A percentile compares a stretch with the other conserved stretches of the same genome.
These are phyloP conservation scores for Termitomyces heimii DNA, from an alignment of 768 basidiomycete genomes.

Conservation along the genomic window DNA sequence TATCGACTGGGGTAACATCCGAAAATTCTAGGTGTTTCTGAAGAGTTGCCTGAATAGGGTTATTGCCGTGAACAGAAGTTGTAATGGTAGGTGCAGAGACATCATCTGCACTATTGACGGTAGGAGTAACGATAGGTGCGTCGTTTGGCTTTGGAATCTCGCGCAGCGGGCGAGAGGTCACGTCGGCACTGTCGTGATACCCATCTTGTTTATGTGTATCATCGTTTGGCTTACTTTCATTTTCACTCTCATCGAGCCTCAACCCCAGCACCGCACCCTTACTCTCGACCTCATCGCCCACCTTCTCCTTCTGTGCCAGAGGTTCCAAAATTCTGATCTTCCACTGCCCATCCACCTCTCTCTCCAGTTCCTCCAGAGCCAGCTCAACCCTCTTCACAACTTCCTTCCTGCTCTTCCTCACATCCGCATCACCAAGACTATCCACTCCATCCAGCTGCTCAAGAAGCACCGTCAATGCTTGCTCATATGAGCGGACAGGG, in stretches of 20 bases:
- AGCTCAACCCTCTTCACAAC: slow-evolving; percentile 49
- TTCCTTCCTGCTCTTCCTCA: slow-evolving; percentile 46
- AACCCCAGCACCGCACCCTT: not conserved
- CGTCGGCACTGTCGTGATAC: not conserved
- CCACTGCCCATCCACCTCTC: slow-evolving; percentile 35
- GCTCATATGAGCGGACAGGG: slow-evolving; percentile 53
- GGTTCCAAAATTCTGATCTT: not conserved
- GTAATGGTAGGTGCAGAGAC: not conserved
- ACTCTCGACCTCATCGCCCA: not conserved
- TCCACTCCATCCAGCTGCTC: slow-evolving; percentile 52
- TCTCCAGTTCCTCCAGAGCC: slow-evolving; percentile 49
- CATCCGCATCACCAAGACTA: slow-evolving; percentile 47
- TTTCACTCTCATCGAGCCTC: not conserved
- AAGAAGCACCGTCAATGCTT: slow-evolving; percentile 51
- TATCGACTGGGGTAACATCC: not conserved
- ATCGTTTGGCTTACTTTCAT: not conserved
- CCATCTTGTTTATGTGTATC: not conserved
- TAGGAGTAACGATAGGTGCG: not conserved
- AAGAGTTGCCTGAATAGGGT: not conserved
- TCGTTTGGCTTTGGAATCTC: not conserved
- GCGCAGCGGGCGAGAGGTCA: not conserved
- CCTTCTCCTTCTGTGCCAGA: not conserved
- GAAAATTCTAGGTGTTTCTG: not conserved
- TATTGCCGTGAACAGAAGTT: not conserved
- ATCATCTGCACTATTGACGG: not conserved